Evolutionary conservation across 345 rosid species (phyloP), one percentile per base, ranked within the genome.

Genomic region (Citrus reticulata): DNA sequence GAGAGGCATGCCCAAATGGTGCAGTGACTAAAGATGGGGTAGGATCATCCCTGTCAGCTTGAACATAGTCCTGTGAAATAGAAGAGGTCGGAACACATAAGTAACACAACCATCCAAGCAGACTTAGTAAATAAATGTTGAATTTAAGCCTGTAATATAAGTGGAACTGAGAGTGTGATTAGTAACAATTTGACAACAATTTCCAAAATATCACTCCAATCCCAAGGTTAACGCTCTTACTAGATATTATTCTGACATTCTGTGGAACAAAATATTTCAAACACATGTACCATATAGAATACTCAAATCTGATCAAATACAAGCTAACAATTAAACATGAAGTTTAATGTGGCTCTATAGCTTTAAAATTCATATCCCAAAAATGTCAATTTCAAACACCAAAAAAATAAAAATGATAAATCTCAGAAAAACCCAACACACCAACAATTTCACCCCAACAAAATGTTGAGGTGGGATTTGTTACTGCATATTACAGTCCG

Each of bases 1-100:
- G 99, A 7, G 99, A 97, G 11, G 99, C 99, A 90, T 97, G 98
- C 72, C 99, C 99, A 88, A 97, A 97, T 67, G 99, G 99, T 67
- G 95, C 98, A 49, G 99, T 97, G 68, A 97, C 99, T 40, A 97
- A 81, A 58, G 99, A 98, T 54, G 84, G 88, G 85, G 85, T 85
- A 78, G 97, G 98, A 86, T 97, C 99, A 77, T 97, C 99, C 81
- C 98, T 89, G 89, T 97, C 99, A 70, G 90, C 84, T 89, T 97
- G 98, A 82, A 94, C 87, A 1, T 84, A 72, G n/a, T 93, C 98
- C 99, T 97, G 78, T 62, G 76, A 42, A 30, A 71, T 11, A 64
- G 37, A 42, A 66, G 40, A 17, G 27, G 4, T 75, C 7, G 6
- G 11, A 62, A 75, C 1, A 70, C 49, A 49, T 75, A 32, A 51